Base-by-base conservation (phyloP, 2,329 filamentous ascomycete species). In the Fonsecaea multimorphosa region DNA sequence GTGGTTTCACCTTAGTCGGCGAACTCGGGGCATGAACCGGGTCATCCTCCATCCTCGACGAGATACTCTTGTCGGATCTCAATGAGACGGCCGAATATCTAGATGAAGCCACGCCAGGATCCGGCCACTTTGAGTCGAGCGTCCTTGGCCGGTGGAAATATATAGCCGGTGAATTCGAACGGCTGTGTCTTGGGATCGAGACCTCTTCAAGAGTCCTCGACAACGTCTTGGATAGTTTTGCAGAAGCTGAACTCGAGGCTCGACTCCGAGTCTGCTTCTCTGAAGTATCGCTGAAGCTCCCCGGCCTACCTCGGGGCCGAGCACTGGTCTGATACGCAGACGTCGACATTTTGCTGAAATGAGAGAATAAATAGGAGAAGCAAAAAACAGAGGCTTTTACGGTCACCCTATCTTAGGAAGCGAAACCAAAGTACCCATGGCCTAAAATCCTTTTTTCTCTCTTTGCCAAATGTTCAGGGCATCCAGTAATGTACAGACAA, bases 181-280 rank as follows among this genome's bases (percentile, higher is more conserved):
- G 65, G 56, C 59, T 67, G 36, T 65, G 66, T 44, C 66, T 68
- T 19, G 66, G 65, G 19, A 62, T 59, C 16, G 61, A 59, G n/a
- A 63, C 60, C 31, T 71, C 69, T 34, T 71, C 69, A 9, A 69
- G 65, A 40, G 62, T 59, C 54, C 69, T 59, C 31, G 69, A 71
- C 27, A 68, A 36, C 1, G 69, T 69, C 36, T 71, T 71, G 14
- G 67, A 66, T 16, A 68, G 58, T 56, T 61, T 66, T 58, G 61
- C 32, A 24, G 69, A 71, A 7, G 67, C 67, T 4, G 68, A 64
- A 40, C 67, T 71, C 14, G 69, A 69, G 9, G 69, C 63, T 57
- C 69, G 61, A 32, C 65, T 69, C 24, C 63, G 61, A 34, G 54
- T 46, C 14, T 67, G 68, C 36, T 55, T 67, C 16, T 71, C 69